Evolutionary conservation across 2,329 filamentous ascomycete species (phyloP).

Genomic region (Colletotrichum sp.): DNA sequence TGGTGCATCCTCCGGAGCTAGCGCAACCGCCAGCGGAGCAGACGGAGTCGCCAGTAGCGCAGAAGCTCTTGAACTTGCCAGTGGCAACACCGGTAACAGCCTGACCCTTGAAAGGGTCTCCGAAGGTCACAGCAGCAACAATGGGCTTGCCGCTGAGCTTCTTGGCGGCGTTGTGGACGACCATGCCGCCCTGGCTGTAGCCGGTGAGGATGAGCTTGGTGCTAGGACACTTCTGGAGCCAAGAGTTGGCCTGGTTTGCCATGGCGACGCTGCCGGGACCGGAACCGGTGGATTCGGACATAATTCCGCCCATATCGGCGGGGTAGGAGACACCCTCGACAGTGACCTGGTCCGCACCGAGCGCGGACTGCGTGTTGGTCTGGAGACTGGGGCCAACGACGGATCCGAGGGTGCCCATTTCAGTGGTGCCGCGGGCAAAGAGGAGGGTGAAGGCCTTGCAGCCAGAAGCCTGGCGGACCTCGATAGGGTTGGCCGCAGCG

Average conservation of each 20-base stretch:
- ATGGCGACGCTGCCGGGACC: constrained; percentile 46
- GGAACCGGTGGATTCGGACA: constrained; percentile 46
- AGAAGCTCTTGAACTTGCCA: constrained; percentile 16
- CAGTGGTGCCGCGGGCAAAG: constrained; percentile 60
- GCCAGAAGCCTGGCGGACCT: constrained; percentile 6
- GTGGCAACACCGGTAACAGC: not conserved
- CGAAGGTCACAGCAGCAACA: constrained; percentile 17
- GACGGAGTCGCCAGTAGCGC: not conserved
- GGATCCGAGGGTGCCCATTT: constrained; percentile 56
- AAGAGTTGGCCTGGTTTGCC: constrained; percentile 30
- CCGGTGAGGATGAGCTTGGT: constrained; percentile 53
- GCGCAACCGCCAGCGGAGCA: constrained; percentile 12
- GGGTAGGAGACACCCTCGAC: constrained; percentile 61
- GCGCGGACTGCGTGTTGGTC: constrained; percentile 41
- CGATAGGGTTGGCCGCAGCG: constrained; percentile 23
- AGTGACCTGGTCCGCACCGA: constrained; percentile 49
- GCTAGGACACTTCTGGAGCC: constrained; percentile 44
- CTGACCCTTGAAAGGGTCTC: constrained; percentile 17
- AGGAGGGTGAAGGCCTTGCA: constrained; percentile 57
- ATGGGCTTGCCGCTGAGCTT: constrained; percentile 24
- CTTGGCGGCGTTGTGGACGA: constrained; percentile 49
- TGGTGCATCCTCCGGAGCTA: constrained; percentile 2
- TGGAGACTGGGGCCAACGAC: constrained; percentile 56
- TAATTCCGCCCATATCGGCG: constrained; percentile 48
- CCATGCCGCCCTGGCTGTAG: constrained; percentile 47